Evolutionary conservation across 352 stramenopile genomes (phyloP), one percentile per base, ranked within the genome.

Genomic region (Phytopythium litorale): DNA sequence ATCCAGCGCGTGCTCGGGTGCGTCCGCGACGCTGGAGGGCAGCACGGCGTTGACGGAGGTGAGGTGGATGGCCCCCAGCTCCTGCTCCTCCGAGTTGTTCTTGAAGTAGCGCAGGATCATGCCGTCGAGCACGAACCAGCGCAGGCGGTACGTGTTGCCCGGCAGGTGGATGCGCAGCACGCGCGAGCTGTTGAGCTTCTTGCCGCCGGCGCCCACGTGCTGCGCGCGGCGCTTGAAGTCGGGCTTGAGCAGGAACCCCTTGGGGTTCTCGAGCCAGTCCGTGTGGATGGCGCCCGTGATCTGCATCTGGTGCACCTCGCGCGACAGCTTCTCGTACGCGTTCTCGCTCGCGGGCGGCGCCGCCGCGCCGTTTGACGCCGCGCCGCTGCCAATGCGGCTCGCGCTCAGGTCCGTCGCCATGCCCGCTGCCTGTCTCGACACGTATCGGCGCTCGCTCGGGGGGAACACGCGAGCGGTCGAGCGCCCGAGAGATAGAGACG

Each of bases 101-200:
- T 93, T 93, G 56, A 94, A 96, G 67, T 96, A 96, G 11, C 84
- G 84, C 63, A 96, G 62, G 48, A 94, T 92, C 85, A 96, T 93
- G 50, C 87, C 85, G 58, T 96, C 87, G 35, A 96, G 76, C 58
- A 94, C 87, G 69, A 96, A 96, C 87, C 87, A 96, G 12, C 87
- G 71, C 60, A 88, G 81, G 46, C 86, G 70, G 65, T 94, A 96
- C 52, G 85, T 78, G 66, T 79, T 94, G 7, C 85, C 85, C 7
- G 87, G 87, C 52, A 96, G 59, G 54, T 96, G 87, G 23, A 94
- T 72, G 33, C 85, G 79, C 62, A 96, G 66, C 12, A 88, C 64
- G 38, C 84, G 71, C n/a, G 84, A 89, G 58, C 73, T 86, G 63
- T 92, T 91, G 56, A 96, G 79, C 60, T 93, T 92, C 69, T 96